A percentile compares a stretch with the other conserved stretches of the same genome.
Conservation (phyloP, 2,329 filamentous ascomycete genomes). For the Venturia aucupariae region DNA sequence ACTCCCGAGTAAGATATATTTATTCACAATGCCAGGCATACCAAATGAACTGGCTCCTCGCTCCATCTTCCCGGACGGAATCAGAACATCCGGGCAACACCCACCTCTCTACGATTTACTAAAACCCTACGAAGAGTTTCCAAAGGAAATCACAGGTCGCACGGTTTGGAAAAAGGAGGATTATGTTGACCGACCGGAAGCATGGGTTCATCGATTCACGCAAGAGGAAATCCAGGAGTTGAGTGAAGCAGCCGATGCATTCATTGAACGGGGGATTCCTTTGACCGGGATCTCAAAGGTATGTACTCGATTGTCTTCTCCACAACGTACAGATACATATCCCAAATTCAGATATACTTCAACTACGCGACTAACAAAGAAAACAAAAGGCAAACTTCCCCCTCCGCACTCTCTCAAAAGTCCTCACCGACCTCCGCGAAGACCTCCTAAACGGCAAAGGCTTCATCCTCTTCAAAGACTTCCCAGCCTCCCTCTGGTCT, state of each 20-base stretch:
- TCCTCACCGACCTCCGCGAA: constrained; percentile 47
- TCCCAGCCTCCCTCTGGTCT: constrained; percentile 69
- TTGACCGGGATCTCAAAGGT: constrained; percentile 62
- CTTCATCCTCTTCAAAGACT: constrained; percentile 81
- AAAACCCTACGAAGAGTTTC: constrained; percentile 60
- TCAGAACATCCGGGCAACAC: constrained; percentile 59
- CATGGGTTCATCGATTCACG: constrained; percentile 65
- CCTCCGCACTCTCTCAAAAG: constrained; percentile 46
- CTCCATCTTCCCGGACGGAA: constrained; percentile 11
- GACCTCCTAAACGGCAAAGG: constrained; percentile 77
- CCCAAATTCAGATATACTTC: neutral
- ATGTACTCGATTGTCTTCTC: constrained; percentile 19
- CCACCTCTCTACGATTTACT: constrained; percentile 57
- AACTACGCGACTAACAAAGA: neutral
- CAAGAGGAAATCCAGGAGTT: constrained; percentile 59
- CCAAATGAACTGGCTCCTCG: constrained; percentile 7
- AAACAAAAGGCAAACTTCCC: constrained; percentile 46
- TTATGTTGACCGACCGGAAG: constrained; percentile 52
- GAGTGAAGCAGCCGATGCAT: constrained; percentile 56
- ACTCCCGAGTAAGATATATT: neutral
- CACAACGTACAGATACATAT: neutral
- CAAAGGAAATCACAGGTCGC: constrained; percentile 58
- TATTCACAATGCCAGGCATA: constrained; percentile 7
- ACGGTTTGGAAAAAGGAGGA: constrained; percentile 62
- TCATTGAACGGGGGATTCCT: constrained; percentile 54